Conservation (phyloP, 2,329 filamentous ascomycete genomes). For the Akanthomyces lecanii region DNA sequence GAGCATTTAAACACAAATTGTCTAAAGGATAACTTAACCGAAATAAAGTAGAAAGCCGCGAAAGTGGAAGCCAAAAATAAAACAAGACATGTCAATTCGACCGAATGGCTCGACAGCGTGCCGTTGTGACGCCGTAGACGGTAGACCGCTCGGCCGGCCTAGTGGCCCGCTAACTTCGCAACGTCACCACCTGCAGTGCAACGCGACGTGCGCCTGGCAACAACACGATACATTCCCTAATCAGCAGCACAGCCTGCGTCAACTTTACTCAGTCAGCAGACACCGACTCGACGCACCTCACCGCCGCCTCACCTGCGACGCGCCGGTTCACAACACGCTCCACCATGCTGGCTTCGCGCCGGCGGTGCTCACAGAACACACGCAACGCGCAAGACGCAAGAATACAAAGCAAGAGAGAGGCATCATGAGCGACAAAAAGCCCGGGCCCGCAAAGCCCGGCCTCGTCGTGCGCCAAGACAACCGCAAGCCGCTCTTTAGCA, state of each 20-base stretch:
- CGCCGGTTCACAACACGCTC: conserved; percentile 2
- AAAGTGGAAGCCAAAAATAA: no score
- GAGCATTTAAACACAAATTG: no score
- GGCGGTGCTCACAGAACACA: neutral
- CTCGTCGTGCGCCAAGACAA: conserved; percentile 3
- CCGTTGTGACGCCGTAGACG: neutral
- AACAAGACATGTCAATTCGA: no score
- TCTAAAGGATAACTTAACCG: no score
- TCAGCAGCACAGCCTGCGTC: no score
- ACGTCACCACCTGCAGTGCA: conserved; percentile 3
- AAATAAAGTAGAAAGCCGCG: no score
- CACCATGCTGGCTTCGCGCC: conserved; percentile 11
- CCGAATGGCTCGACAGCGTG: no score
- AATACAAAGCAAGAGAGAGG: neutral
- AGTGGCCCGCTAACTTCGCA: neutral
- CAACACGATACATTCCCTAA: neutral
- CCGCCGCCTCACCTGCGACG: conserved; percentile 5
- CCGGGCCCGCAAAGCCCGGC: neutral
- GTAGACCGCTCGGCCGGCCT: neutral
- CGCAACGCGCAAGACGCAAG: neutral
- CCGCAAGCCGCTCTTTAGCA: conserved; percentile 13
- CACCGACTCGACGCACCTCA: neutral
- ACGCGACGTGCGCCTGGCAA: conserved; percentile 4
- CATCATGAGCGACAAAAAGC: conserved; percentile 1
- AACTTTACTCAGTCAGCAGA: no score